Evolutionary conservation across 371 early-diverging fungal species (phyloP).

Genomic region (Rhizopus stolonifer): DNA sequence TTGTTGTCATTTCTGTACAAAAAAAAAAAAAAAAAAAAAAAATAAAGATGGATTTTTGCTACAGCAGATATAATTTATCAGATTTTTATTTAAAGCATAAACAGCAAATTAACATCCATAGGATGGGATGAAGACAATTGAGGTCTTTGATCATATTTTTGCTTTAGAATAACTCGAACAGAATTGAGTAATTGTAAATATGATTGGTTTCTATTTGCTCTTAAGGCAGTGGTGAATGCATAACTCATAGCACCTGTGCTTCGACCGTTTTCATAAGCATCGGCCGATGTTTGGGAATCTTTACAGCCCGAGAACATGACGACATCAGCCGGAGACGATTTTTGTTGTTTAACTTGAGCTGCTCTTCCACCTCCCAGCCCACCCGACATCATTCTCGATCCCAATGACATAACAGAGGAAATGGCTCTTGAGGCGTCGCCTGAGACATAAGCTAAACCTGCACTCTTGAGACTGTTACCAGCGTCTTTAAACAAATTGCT

Average conservation of each 20-base stretch:
- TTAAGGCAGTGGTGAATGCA: constrained; percentile 70
- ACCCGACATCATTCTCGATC: constrained; percentile 40
- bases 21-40: constrained; percentile 7
- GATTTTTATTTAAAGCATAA: constrained; percentile 59
- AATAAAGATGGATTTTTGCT: no score
- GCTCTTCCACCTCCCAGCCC: constrained; percentile 34
- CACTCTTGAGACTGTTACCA: constrained; percentile 40
- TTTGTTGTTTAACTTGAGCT: constrained; percentile 44
- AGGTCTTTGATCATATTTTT: constrained; percentile 79
- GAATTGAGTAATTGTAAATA: constrained; percentile 76
- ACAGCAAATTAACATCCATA: constrained; percentile 72
- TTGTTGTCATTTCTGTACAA: constrained; percentile 16
- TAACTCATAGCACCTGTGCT: constrained; percentile 88
- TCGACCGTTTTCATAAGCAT: constrained; percentile 63
- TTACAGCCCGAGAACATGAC: constrained; percentile 89
- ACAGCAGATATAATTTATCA: no score
- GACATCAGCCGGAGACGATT: constrained; percentile 73
- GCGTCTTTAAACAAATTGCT: constrained; percentile 48
- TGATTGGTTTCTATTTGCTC: constrained; percentile 60
- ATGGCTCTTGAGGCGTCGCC: constrained; percentile 48
- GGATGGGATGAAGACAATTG: constrained; percentile 80
- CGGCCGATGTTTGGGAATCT: constrained; percentile 89
- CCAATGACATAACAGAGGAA: constrained; percentile 46
- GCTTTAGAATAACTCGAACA: constrained; percentile 66
- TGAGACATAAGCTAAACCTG: constrained; percentile 53